Evolutionary conservation across 1,139 yeast species (phyloP).

Genomic region (Protomyces arabidopsidicola): DNA sequence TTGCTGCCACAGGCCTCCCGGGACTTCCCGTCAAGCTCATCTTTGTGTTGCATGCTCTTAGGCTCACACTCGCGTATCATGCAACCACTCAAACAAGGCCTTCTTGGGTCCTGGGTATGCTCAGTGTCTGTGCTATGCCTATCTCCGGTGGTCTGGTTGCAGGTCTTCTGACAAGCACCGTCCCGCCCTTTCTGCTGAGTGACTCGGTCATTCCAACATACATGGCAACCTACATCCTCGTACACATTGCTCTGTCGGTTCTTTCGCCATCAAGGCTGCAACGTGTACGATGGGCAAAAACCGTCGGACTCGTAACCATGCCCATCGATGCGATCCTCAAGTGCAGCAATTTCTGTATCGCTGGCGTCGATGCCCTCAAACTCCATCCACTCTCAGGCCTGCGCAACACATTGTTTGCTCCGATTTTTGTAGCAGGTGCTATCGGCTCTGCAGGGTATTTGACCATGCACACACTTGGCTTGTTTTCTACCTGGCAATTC

Average conservation of each 20-base stretch:
- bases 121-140: conserved; percentile 21
- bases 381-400: conserved; percentile 9
- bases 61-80: conserved; percentile 18
- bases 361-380: conserved; percentile 20
- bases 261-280: conserved; percentile 12
- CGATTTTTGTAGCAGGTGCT: conserved; percentile 19
- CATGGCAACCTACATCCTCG: conserved; percentile 10
- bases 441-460: conserved; percentile 19
- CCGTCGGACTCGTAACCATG: not conserved
- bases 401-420: conserved; percentile 19
- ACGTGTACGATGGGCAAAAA: not conserved
- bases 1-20: not conserved
- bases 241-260: conserved; percentile 3
- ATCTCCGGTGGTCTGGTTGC: conserved; percentile 21
- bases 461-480: conserved; percentile 8
- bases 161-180: conserved; percentile 17
- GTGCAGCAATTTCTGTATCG: conserved; percentile 1
- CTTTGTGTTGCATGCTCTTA: conserved; percentile 18
- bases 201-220: conserved; percentile 22
- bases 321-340: conserved; percentile 20
- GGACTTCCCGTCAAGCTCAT: conserved; percentile 8
- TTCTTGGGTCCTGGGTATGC: conserved; percentile 21
- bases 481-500: conserved; percentile 12
- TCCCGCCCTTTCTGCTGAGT: conserved; percentile 18
- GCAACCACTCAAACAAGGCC: not conserved